Evolutionary conservation across 768 basidiomycete genomes (phyloP), one percentile per base, ranked within the genome.

Genomic region (Russula dissimulans): DNA sequence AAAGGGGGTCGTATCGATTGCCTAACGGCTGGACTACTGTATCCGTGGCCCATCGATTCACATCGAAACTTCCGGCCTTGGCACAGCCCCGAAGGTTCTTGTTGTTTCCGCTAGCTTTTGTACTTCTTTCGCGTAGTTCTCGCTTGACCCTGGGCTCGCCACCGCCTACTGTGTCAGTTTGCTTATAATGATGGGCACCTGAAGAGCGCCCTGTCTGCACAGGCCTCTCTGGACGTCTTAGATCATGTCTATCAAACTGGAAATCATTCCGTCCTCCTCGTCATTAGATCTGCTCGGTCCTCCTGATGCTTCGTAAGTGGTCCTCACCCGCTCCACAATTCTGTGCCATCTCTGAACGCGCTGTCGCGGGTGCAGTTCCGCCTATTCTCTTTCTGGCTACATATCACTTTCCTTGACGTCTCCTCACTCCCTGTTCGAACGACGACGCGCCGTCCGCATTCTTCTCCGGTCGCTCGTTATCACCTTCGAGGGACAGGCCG

Each of bases 351-450:
- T 52, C 34, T 49, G 29, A 44, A 4, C 14, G 32, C 38, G 50
- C 34, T 31, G 44, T 46, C 2, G 6, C 36, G 47, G 14, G 2
- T 10, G 7, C n/a, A 97, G 93, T 59, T 85, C 88, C 59, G 84
- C 84, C 2, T 95, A 93, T 71, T 95, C 94, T 10, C 79, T 97
- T 47, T 87, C 91, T 9, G 94, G 93, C 3, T 81, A 92, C 69
- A 75, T 95, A 22, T 75, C 82, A 26, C 74, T 95, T 55, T 78
- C 83, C 0, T 66, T 94, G 36, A 75, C 81, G 3, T 78, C 87
- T 0, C 73, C 84, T 2, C 77, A 71, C 54, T 81, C 81, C 11
- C 67, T 86, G 29, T 84, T 87, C 63, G 78, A 79, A 61, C 77
- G 78, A 61, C 79, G 77, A 58, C 73, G 76, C 50, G 71, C 83